Percentiles rank a stretch among this genome's conserved stretches.
Evolutionary conservation across 768 basidiomycete species (phyloP).

Genomic region (Albatrellus ellisii): DNA sequence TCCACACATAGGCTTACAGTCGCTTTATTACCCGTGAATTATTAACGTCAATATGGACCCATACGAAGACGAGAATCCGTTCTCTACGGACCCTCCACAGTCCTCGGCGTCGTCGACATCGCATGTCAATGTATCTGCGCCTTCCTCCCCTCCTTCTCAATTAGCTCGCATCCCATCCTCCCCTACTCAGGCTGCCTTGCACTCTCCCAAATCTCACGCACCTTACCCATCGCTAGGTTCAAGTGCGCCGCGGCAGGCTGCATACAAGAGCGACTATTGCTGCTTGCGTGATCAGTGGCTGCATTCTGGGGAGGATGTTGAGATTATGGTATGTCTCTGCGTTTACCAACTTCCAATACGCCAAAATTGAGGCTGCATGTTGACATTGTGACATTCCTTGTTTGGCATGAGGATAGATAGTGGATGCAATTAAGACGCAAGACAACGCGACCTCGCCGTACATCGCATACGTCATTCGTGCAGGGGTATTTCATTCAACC

Average conservation of each 20-base stretch:
- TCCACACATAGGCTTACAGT: too few relatives aligned
- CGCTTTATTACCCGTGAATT: too few relatives aligned
- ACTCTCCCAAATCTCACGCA: slow-evolving; percentile 22
- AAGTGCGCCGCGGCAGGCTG: slow-evolving; percentile 32
- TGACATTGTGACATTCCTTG: too few relatives aligned
- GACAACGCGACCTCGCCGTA: slow-evolving; percentile 81
- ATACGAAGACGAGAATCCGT: slow-evolving; percentile 31
- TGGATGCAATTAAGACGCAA: slow-evolving; percentile 91
- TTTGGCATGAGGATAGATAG: slow-evolving; percentile 42
- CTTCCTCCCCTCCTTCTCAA: slow-evolving; percentile 37
- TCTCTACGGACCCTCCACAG: slow-evolving; percentile 21
- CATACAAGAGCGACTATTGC: slow-evolving; percentile 69
- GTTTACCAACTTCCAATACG: neutral
- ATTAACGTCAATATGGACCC: slow-evolving; percentile 21
- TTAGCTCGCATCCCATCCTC: slow-evolving; percentile 32
- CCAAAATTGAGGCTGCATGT: neutral
- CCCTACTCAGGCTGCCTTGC: slow-evolving; percentile 15
- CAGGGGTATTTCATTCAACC: slow-evolving; percentile 37
- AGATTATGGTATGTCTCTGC: slow-evolving; percentile 49
- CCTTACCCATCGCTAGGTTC: slow-evolving; percentile 43
- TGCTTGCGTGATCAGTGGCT: slow-evolving; percentile 63
- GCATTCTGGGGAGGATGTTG: slow-evolving; percentile 72
- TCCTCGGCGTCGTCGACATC: slow-evolving; percentile 40
- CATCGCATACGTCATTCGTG: slow-evolving; percentile 86
- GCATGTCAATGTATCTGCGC: slow-evolving; percentile 42